Conservation (phyloP, 306 rosid genomes). For the Alnus rubra region DNA sequence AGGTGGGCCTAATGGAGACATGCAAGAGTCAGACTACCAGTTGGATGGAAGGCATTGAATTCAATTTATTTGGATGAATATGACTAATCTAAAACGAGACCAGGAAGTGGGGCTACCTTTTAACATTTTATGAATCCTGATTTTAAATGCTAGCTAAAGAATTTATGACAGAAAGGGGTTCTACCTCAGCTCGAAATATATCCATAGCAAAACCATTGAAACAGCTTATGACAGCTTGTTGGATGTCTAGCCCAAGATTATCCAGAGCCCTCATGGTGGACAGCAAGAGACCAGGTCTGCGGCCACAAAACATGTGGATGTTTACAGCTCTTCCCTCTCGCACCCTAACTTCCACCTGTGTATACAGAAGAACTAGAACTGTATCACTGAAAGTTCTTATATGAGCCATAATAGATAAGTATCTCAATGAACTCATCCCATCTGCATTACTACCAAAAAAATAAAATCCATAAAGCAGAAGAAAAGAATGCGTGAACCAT, state of each 20-base stretch:
- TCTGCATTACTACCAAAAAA: neutral
- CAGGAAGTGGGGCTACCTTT: neutral
- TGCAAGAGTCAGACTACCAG: neutral
- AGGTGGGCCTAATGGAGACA: neutral
- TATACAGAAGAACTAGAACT: neutral
- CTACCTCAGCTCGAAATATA: constrained; percentile 88
- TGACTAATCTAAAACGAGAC: neutral
- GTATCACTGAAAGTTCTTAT: neutral
- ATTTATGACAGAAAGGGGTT: constrained; percentile 3
- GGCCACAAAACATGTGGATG: constrained; percentile 87
- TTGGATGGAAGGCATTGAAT: neutral
- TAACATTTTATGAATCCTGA: neutral
- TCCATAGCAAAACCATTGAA: constrained; percentile 96
- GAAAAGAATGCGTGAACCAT: neutral
- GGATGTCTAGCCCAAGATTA: constrained; percentile 79
- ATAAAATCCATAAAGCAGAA: neutral
- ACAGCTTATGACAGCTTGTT: constrained; percentile 95
- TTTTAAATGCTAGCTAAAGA: neutral
- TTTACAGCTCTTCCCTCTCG: constrained; percentile 90
- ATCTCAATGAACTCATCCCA: too few relatives aligned
- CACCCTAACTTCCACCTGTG: constrained; percentile 77
- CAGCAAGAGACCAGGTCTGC: constrained; percentile 81
- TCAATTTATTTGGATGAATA: neutral
- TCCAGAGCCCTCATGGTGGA: constrained; percentile 93
- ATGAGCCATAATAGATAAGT: neutral